Evolutionary conservation across 176 grass and related monocot genomes (phyloP).

Genomic region (Lolium rigidum): DNA sequence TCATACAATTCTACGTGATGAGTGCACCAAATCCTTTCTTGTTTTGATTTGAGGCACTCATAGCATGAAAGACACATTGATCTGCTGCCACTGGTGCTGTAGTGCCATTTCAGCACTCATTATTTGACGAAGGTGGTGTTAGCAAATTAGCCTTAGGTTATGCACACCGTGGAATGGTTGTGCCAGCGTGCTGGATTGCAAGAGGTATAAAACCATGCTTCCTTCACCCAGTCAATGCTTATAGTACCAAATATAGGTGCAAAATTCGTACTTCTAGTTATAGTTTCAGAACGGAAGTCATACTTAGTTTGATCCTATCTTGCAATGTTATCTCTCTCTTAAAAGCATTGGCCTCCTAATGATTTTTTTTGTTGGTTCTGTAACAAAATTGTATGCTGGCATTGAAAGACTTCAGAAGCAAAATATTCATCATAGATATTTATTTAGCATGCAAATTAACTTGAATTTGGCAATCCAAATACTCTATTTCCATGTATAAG

Average conservation of each 20-base stretch:
- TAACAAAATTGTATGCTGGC: not conserved
- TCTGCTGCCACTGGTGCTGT: conserved; percentile 92
- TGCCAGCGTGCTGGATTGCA: conserved; percentile 38
- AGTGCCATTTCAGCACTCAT: conserved; percentile 93
- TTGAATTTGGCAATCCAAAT: conserved; percentile 13
- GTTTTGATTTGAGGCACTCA: too few species aligned
- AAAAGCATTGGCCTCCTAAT: not conserved
- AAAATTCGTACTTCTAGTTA: conserved; percentile 32
- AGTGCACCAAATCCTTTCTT: conserved; percentile 35
- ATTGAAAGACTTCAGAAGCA: not conserved
- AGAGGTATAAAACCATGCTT: conserved; percentile 68
- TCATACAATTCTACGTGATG: conserved; percentile 86
- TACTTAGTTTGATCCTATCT: conserved; percentile 29
- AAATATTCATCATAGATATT: conserved; percentile 4
- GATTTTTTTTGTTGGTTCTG: not conserved
- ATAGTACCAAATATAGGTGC: conserved; percentile 90
- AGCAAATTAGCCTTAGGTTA: conserved; percentile 94
- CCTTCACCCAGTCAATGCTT: conserved; percentile 60
- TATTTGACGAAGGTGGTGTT: conserved; percentile 86
- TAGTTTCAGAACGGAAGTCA: conserved; percentile 23
- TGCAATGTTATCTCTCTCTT: not conserved
- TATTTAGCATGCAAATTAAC: conserved; percentile 28
- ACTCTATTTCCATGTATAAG: conserved; percentile 16
- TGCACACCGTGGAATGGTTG: conserved; percentile 95
- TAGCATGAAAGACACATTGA: conserved; percentile 31